These are phyloP conservation scores for Sphaerulina populicola DNA, from an alignment of 2,329 filamentous ascomycete species.

Conservation along the genomic window DNA sequence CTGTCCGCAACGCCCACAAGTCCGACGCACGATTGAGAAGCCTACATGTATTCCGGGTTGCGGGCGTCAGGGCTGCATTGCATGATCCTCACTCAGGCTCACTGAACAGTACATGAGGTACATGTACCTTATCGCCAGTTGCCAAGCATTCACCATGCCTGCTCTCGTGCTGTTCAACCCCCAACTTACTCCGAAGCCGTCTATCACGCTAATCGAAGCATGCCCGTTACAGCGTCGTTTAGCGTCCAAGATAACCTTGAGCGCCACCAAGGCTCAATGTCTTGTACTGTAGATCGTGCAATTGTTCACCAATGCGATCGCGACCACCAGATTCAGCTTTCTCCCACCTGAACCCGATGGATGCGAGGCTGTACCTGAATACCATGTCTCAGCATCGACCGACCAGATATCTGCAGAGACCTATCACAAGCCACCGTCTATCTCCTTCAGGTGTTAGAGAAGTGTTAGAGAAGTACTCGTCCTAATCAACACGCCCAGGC, in stretches of 20 bases:
- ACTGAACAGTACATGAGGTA: too few species aligned
- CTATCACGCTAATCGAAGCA: neutral
- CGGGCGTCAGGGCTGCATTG: too few species aligned
- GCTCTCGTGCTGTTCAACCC: neutral
- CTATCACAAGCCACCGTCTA: conserved; percentile 6
- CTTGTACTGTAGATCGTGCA: neutral
- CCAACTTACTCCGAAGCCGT: conserved; percentile 7
- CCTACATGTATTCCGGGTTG: too few species aligned
- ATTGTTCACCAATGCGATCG: neutral
- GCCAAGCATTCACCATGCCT: neutral
- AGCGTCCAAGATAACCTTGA: neutral
- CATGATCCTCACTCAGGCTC: too few species aligned
- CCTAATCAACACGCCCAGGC: conserved; percentile 1
- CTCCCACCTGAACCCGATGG: conserved; percentile 5
- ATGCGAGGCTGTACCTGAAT: conserved; percentile 9
- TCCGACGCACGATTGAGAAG: too few species aligned
- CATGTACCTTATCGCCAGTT: neutral
- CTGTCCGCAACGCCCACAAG: too few species aligned
- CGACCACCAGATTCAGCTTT: conserved; percentile 1
- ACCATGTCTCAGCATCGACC: conserved; percentile 8
- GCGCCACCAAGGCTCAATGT: conserved; percentile 1
- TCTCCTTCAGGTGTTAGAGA: conserved; percentile 4
- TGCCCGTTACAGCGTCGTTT: neutral
- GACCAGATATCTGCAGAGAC: neutral
- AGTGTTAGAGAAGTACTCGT: conserved; percentile 4